A percentile compares a stretch with the other conserved stretches of the same genome.
Evolutionary conservation across 2,329 filamentous ascomycete species (phyloP).

Genomic region (Calonectria henricotiae): DNA sequence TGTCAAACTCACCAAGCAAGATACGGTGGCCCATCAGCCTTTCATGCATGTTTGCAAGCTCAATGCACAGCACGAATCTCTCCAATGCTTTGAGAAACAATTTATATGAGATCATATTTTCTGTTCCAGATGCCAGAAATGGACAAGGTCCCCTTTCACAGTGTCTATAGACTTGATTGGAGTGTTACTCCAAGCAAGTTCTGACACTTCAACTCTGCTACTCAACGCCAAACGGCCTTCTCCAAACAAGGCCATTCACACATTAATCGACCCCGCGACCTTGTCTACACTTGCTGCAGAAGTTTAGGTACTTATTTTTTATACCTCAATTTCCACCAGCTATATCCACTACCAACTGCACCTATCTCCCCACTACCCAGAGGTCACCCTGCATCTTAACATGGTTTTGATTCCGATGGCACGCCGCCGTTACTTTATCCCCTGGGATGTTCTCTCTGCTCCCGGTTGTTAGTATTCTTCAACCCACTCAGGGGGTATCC

Average conservation of each 20-base stretch:
- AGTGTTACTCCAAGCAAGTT: constrained; percentile 27
- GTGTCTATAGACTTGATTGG: constrained; percentile 25
- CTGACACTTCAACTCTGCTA: constrained; percentile 36
- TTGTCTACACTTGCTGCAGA: background rate
- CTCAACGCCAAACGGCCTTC: constrained; percentile 13
- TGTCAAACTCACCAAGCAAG: background rate
- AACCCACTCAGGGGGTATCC: background rate
- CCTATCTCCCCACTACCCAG: background rate
- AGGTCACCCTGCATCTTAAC: background rate
- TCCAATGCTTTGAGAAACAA: background rate
- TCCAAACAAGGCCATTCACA: background rate
- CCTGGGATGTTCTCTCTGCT: background rate
- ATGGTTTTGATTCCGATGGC: background rate
- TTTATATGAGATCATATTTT: background rate
- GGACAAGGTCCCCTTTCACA: constrained; percentile 26
- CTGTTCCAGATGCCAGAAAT: background rate
- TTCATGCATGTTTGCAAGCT: background rate
- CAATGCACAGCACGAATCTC: background rate
- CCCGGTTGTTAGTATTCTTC: background rate
- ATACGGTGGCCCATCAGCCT: background rate
- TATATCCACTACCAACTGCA: background rate
- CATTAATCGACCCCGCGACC: background rate
- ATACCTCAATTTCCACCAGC: constrained; percentile 1
- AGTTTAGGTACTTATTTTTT: background rate
- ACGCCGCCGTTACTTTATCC: background rate